These are phyloP conservation scores for Pseudocercospora crystallina DNA, from an alignment of 2,329 filamentous ascomycete species.

Conservation along the genomic window DNA sequence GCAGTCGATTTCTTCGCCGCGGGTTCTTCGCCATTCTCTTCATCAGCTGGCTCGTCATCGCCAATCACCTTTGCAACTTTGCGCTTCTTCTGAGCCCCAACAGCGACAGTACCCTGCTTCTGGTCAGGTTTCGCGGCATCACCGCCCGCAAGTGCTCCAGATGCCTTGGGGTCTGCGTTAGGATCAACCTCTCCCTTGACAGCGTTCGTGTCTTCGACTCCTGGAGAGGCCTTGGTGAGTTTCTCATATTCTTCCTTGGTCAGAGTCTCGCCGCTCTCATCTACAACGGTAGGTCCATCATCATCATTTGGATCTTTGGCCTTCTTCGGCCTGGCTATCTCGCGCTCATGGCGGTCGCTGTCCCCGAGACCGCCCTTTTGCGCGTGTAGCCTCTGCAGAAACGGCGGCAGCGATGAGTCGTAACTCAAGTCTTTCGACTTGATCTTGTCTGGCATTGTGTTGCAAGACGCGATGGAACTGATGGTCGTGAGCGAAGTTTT, in stretches of 20 bases:
- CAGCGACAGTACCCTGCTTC: conserved; percentile 18
- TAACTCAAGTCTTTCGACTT: conserved; percentile 67
- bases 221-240: conserved; percentile 30
- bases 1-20: conserved; percentile 16
- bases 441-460: conserved; percentile 50
- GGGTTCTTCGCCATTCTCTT: conserved; percentile 11
- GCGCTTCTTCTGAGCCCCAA: conserved; percentile 34
- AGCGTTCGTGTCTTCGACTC: conserved; percentile 5
- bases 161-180: conserved; percentile 27
- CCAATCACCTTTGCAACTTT: conserved; percentile 38
- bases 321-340: conserved; percentile 47
- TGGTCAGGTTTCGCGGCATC: conserved; percentile 12
- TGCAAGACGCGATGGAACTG: background rate
- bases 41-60: conserved; percentile 27
- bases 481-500: no score
- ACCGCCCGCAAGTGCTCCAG: conserved; percentile 24
- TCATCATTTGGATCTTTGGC: conserved; percentile 68
- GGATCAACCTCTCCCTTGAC: conserved; percentile 27
- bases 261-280: conserved; percentile 64
- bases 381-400: conserved; percentile 50
- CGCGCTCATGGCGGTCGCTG: conserved; percentile 45
- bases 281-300: conserved; percentile 73
- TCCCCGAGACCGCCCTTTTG: conserved; percentile 53
- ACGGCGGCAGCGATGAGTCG: conserved; percentile 53
- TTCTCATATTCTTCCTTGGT: conserved; percentile 53